Evolutionary conservation across 495 filamentous ascomycete genomes (phyloP), one percentile per base, ranked within the genome.

Genomic region (Annulohypoxylon moriforme): DNA sequence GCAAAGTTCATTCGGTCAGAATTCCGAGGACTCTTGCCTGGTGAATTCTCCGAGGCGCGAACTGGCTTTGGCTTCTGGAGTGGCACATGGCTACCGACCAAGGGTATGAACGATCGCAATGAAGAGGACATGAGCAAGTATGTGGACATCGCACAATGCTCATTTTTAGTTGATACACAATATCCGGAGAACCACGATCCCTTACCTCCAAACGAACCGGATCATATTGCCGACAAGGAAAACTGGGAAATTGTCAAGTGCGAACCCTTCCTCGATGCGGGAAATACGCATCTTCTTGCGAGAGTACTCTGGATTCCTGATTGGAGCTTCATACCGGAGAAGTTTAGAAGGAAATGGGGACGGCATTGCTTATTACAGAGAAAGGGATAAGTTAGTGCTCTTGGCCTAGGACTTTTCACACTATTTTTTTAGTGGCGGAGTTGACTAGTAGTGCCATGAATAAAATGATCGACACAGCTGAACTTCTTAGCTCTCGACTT

Each of bases 21-120:
- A 64, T 99, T 99, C 80, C 84, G 86, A 25, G 96, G 96, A 9
- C 80, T 99, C 40, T 84, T 99, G 24, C 96, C 96, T 1, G 96
- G 96, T 4, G 92, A 96, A 75, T 99, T 98, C 77, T 85, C 86
- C 16, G 91, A 93, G 78, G 91, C 88, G 2, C 82, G 84, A 13
- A 85, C 76, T 13, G 86, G 85, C 20, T 87, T 84, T 57, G 87
- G 85, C 10, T 83, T 94, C 69, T 90, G 91, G 74, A 82, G 91
- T 31, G 94, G 93, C 11, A 91, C 94, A 8, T 97, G 94, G 86
- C 81, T 91, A 59, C 85, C 92, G 1, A 92, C 94, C 1, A 80
- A 83, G 16, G 96, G 96, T 10, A 92, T 99, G 89, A 99, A 99
- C 75, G 93, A 97, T 77, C 86, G 88, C 59, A 99, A 99, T 77